Conservation (phyloP, 1,284 basidiomycete genomes). For the Apiotrichum laibachii region DNA sequence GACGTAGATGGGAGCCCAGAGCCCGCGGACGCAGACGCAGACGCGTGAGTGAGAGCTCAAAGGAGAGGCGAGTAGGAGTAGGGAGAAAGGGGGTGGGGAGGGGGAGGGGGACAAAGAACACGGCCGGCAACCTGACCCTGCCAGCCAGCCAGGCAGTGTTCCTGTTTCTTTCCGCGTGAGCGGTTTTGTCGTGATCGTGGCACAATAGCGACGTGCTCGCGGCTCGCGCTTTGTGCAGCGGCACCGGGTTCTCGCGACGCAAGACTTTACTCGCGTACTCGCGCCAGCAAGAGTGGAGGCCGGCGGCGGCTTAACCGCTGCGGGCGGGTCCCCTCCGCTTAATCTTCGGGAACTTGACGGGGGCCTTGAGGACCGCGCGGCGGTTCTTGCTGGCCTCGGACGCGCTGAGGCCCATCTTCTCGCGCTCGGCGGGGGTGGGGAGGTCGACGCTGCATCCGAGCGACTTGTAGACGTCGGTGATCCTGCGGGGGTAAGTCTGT, state of each 20-base stretch:
- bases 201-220: no score
- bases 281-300: no score
- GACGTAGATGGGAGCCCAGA: background rate
- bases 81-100: no score
- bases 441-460: conserved; percentile 66
- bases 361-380: conserved; percentile 68
- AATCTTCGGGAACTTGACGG: conserved; percentile 72
- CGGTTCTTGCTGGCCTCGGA: conserved; percentile 63
- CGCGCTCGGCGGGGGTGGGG: conserved; percentile 62
- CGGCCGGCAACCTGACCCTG: background rate
- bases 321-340: conserved; percentile 47
- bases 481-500: conserved; percentile 25
- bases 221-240: no score
- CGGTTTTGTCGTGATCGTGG: no score
- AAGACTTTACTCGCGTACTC: no score
- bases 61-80: no score
- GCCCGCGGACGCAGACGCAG: no score
- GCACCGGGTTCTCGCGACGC: no score
- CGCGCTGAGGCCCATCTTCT: conserved; percentile 59
- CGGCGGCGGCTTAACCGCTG: conserved; percentile 15
- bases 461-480: conserved; percentile 52
- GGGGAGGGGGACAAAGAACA: no score
- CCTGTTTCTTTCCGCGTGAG: no score
- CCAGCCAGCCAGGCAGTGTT: no score
- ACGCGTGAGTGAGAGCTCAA: background rate